Conservation (phyloP, 2,329 filamentous ascomycete species). For the Penicillium nordicum region DNA sequence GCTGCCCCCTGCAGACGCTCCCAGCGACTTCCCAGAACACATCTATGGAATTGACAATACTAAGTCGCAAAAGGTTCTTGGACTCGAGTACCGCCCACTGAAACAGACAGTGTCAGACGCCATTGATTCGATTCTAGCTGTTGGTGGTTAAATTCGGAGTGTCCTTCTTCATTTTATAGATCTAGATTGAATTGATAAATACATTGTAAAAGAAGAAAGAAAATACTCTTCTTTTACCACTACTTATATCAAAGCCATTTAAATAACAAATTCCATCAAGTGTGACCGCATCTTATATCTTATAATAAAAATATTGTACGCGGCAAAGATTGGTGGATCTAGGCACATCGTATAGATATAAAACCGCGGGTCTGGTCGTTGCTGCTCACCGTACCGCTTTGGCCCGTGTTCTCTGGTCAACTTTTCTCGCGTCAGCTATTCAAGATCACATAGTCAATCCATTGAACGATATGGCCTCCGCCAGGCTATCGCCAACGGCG, state of each 20-base stretch:
- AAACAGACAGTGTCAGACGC: slow-evolving; percentile 40
- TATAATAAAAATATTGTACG: background rate
- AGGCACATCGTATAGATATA: background rate
- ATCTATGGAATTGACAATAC: slow-evolving; percentile 39
- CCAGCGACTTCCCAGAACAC: slow-evolving; percentile 29
- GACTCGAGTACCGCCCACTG: slow-evolving; percentile 40
- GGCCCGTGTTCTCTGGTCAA: slow-evolving; percentile 27
- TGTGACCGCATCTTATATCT: background rate
- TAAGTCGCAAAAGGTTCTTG: slow-evolving; percentile 41
- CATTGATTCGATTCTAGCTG: slow-evolving; percentile 33
- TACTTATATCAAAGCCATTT: background rate
- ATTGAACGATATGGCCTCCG: slow-evolving; percentile 41
- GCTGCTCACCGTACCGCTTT: slow-evolving; percentile 26
- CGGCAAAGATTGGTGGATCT: background rate
- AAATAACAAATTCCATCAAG: background rate
- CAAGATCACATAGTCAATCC: slow-evolving; percentile 20
- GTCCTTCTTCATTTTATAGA: background rate
- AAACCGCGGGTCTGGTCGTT: slow-evolving; percentile 21
- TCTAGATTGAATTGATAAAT: background rate
- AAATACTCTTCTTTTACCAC: background rate
- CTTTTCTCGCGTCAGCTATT: slow-evolving; percentile 31
- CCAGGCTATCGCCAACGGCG: slow-evolving; percentile 56
- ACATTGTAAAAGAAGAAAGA: background rate
- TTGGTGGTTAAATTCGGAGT: slow-evolving; percentile 26
- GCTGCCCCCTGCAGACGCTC: slow-evolving; percentile 37